A percentile compares a stretch with the other conserved stretches of the same genome.
Evolutionary conservation across 805 yeast species (phyloP).

Genomic region (Kazachstania africana): DNA sequence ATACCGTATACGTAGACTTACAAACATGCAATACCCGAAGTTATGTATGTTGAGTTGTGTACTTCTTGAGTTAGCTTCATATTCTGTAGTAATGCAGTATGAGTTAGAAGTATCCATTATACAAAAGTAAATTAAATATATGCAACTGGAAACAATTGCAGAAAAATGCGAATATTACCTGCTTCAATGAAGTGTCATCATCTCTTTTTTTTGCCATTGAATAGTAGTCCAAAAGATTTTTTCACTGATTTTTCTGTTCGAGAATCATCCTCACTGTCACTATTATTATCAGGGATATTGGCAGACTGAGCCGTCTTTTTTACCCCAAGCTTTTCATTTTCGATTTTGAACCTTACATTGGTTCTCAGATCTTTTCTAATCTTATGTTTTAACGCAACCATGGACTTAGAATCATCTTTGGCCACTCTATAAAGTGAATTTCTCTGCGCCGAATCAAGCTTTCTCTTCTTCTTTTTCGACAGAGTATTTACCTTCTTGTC

Average conservation of each 20-base stretch:
- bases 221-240: conserved; percentile 20
- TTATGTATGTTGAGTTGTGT: too few relatives aligned
- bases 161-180: too few relatives aligned
- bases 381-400: conserved; percentile 25
- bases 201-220: conserved; percentile 12
- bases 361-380: conserved; percentile 17
- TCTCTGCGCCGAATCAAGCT: conserved; percentile 3
- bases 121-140: too few relatives aligned
- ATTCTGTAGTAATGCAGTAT: too few relatives aligned
- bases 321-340: too few relatives aligned
- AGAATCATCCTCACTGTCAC: conserved; percentile 8
- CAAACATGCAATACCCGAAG: too few relatives aligned
- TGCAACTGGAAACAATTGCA: too few relatives aligned
- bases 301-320: background rate
- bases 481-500: conserved; percentile 24
- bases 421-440: conserved; percentile 17
- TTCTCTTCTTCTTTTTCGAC: conserved; percentile 20
- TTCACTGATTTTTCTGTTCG: conserved; percentile 10
- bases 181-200: too few relatives aligned
- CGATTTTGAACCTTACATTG: conserved; percentile 5
- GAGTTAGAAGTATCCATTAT: too few relatives aligned
- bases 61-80: too few relatives aligned
- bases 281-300: conserved; percentile 2
- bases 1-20: too few relatives aligned
- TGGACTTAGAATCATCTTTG: conserved; percentile 26